These are phyloP conservation scores for Suillus discolor DNA, from an alignment of 768 basidiomycete species.

Conservation along the genomic window DNA sequence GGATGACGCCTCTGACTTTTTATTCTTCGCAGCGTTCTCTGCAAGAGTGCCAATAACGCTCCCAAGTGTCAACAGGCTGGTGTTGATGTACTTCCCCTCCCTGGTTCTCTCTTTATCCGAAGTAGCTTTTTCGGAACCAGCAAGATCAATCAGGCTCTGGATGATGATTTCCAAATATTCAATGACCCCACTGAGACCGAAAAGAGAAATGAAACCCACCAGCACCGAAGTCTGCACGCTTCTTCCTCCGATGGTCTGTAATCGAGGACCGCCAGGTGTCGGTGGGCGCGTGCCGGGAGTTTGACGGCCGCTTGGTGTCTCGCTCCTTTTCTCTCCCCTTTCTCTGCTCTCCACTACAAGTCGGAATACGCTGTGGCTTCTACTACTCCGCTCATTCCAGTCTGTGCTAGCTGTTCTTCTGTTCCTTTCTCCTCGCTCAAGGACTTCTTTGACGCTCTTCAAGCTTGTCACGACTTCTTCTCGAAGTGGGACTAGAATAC, in stretches of 20 bases:
- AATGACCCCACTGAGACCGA: slow-evolving; percentile 6
- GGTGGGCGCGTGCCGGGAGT: slow-evolving; percentile 56
- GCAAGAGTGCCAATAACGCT: slow-evolving; percentile 91
- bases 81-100: slow-evolving; percentile 97
- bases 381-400: slow-evolving; percentile 95
- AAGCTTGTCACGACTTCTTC: slow-evolving; percentile 95
- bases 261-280: slow-evolving; percentile 60
- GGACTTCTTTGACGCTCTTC: slow-evolving; percentile 81
- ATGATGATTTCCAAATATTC: neutral
- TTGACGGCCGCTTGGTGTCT: slow-evolving; percentile 40
- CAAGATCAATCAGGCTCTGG: slow-evolving; percentile 92
- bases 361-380: slow-evolving; percentile 93
- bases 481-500: slow-evolving; percentile 71
- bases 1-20: slow-evolving; percentile 46
- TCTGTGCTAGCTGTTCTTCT: slow-evolving; percentile 95
- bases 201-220: slow-evolving; percentile 41
- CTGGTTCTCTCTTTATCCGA: slow-evolving; percentile 94
- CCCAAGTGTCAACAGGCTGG: slow-evolving; percentile 89
- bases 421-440: slow-evolving; percentile 84
- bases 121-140: slow-evolving; percentile 95
- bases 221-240: slow-evolving; percentile 79
- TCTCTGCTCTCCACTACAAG: slow-evolving; percentile 90
- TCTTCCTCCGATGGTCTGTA: slow-evolving; percentile 78
- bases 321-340: slow-evolving; percentile 50
- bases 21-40: slow-evolving; percentile 80